Evolutionary conservation across 345 rosid genomes (phyloP).

Genomic region (Gossypium stocksii): DNA sequence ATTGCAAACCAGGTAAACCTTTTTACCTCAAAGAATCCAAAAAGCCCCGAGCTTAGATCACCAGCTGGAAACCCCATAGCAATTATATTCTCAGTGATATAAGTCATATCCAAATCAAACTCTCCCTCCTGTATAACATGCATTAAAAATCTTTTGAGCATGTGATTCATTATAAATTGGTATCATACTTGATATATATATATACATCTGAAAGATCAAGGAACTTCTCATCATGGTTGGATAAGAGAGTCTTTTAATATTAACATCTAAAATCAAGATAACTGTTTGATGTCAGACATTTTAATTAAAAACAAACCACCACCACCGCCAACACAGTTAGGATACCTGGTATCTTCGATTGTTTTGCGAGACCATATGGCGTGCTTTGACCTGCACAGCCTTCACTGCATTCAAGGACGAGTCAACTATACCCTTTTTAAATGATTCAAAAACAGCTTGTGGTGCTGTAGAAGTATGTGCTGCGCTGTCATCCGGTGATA

Average conservation of each 20-base stretch:
- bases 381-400: slow-evolving; percentile 56
- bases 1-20: slow-evolving; percentile 6
- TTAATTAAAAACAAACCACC: background rate
- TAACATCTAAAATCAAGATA: background rate
- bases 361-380: slow-evolving; percentile 92
- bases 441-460: slow-evolving; percentile 57
- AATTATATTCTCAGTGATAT: slow-evolving; percentile 80
- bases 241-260: background rate
- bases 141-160: slow-evolving; percentile 12
- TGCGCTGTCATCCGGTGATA: slow-evolving; percentile 30
- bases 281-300: background rate
- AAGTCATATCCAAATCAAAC: slow-evolving; percentile 66
- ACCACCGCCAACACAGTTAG: background rate
- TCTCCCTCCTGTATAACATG: slow-evolving; percentile 68
- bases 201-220: background rate
- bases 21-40: slow-evolving; percentile 82
- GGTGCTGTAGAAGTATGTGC: slow-evolving; percentile 34
- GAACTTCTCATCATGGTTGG: background rate
- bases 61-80: slow-evolving; percentile 99
- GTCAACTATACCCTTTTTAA: slow-evolving; percentile 77
- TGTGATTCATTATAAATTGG: background rate
- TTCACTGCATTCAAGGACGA: slow-evolving; percentile 86
- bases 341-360: slow-evolving; percentile 92
- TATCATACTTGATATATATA: background rate
- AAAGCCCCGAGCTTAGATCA: slow-evolving; percentile 85